These are phyloP conservation scores for Logfia minima DNA, from an alignment of 129 eudicot genomes.

Conservation along the genomic window DNA sequence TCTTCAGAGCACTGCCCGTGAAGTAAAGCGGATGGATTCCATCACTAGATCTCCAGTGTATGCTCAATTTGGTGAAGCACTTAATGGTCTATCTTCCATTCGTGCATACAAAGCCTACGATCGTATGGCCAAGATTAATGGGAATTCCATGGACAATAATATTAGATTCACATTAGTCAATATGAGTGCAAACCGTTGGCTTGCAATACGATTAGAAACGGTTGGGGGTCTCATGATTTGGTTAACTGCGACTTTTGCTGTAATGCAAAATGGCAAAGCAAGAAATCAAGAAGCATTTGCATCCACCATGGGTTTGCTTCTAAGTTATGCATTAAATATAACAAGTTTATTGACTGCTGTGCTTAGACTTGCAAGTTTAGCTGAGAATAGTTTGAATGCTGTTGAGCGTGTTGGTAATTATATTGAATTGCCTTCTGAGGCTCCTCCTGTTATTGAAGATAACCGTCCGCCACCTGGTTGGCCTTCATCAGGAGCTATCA, in stretches of 20 bases:
- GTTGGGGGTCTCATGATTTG: conserved; percentile 96
- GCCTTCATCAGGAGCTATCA: conserved; percentile 80
- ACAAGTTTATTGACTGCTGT: conserved; percentile 67
- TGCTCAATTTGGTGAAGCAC: conserved; percentile 96
- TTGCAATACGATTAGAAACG: conserved; percentile 80
- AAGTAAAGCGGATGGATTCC: conserved; percentile 92
- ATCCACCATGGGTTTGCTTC: conserved; percentile 90
- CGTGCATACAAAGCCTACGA: conserved; percentile 96
- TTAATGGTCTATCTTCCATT: conserved; percentile 84
- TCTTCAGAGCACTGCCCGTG: conserved; percentile 89
- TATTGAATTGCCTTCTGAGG: conserved; percentile 89
- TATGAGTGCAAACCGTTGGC: conserved; percentile 95
- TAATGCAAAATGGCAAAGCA: conserved; percentile 84
- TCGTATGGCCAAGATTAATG: conserved; percentile 76
- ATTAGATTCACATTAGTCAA: conserved; percentile 81
- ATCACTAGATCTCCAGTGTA: conserved; percentile 88
- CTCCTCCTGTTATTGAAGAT: conserved; percentile 58
- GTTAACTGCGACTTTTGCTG: conserved; percentile 95
- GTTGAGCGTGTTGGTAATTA: conserved; percentile 95
- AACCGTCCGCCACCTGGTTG: conserved; percentile 94
- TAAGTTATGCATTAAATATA: conserved; percentile 86
- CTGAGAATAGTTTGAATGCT: conserved; percentile 90
- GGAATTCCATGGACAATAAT: conserved; percentile 93
- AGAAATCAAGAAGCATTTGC: conserved; percentile 90
- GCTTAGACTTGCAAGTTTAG: conserved; percentile 82